A percentile compares a stretch with the other conserved stretches of the same genome.
Conservation (phyloP, 192 early-diverging fungal species). For the Lunasporangiospora selenospora region DNA sequence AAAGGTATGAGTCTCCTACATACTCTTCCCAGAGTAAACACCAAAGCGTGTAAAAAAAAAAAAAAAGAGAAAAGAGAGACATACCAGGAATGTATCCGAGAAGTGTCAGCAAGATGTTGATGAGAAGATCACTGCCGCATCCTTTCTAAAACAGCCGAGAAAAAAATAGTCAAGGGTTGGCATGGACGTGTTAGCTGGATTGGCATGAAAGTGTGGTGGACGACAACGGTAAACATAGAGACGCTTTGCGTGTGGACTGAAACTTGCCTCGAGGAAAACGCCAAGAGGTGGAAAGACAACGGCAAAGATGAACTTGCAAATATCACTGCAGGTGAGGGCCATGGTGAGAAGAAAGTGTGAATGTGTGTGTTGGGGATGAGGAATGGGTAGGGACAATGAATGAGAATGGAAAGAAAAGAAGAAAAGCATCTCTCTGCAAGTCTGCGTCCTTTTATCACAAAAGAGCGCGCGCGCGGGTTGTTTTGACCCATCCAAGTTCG, state of each 20-base stretch:
- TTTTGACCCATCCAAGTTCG: too few species aligned
- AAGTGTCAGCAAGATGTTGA: conserved; percentile 74
- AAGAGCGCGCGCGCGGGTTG: too few species aligned
- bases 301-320: conserved; percentile 58
- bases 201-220: not conserved
- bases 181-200: not conserved
- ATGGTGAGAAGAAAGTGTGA: conserved; percentile 21
- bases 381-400: not conserved
- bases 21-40: not conserved
- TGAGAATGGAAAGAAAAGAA: not conserved
- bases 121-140: conserved; percentile 60
- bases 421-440: too few species aligned
- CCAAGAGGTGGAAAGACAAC: conserved; percentile 59
- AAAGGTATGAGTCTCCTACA: not conserved
- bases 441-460: too few species aligned
- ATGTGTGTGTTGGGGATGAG: not conserved
- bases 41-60: too few species aligned
- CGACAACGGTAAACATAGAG: not conserved
- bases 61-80: not conserved
- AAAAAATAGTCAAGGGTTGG: not conserved
- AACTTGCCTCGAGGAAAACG: conserved; percentile 50
- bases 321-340: conserved; percentile 54
- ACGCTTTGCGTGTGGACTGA: not conserved
- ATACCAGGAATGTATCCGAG: conserved; percentile 74
- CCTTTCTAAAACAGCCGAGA: conserved; percentile 55